Evolutionary conservation across 768 basidiomycete genomes (phyloP).

Genomic region (Xerocomellus chrysenteron): DNA sequence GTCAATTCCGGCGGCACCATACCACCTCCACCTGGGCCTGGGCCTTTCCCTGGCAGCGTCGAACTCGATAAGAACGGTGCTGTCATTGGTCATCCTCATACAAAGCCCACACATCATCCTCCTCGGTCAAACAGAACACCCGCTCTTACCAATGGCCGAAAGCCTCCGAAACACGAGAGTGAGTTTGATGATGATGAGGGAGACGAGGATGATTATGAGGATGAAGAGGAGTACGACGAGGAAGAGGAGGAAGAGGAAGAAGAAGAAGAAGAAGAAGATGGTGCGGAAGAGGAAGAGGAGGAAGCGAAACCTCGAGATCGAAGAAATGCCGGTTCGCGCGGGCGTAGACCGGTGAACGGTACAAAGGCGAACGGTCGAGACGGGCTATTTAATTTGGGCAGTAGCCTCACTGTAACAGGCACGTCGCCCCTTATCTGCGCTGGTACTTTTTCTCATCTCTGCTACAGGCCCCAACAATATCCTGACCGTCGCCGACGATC

Average conservation of each 20-base stretch:
- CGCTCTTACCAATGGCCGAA: constrained; percentile 39
- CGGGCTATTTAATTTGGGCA: constrained; percentile 78
- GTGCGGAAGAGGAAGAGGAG: constrained; percentile 57
- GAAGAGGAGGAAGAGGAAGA: constrained; percentile 69
- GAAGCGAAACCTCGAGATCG: constrained; percentile 46
- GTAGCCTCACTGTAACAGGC: constrained; percentile 81
- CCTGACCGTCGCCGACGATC: constrained; percentile 96
- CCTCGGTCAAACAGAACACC: constrained; percentile 35
- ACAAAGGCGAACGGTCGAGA: constrained; percentile 51
- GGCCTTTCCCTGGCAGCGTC: constrained; percentile 97
- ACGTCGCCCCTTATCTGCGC: constrained; percentile 30
- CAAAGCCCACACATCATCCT: constrained; percentile 38
- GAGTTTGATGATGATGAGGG: constrained; percentile 68
- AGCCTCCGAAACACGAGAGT: constrained; percentile 52
- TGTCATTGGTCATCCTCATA: constrained; percentile 45
- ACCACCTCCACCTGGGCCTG: constrained; percentile 92
- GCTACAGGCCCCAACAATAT: constrained; percentile 82
- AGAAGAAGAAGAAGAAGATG: constrained; percentile 69
- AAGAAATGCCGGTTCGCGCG: constrained; percentile 35
- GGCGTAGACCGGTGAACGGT: constrained; percentile 42
- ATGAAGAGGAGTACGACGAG: constrained; percentile 57
- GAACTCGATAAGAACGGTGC: constrained; percentile 92
- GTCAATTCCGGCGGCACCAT: constrained; percentile 86
- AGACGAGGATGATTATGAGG: constrained; percentile 53
- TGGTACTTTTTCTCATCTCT: constrained; percentile 19